These are phyloP conservation scores for Peronospora belbahrii DNA, from an alignment of 352 stramenopile genomes.

Conservation along the genomic window DNA sequence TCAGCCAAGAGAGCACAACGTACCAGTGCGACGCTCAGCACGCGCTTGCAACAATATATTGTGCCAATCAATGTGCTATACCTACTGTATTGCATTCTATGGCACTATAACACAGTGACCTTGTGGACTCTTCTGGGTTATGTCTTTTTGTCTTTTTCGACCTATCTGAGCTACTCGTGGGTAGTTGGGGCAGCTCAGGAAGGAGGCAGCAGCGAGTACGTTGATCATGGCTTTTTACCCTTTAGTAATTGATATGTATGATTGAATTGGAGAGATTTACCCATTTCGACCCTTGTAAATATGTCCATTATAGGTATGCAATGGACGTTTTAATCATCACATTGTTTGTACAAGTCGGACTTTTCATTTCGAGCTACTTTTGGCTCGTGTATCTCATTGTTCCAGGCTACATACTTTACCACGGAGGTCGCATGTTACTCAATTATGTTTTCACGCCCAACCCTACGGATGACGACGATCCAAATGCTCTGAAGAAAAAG, in stretches of 20 bases:
- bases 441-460: conserved; percentile 81
- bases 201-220: conserved; percentile 71
- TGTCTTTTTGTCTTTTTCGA: conserved; percentile 49
- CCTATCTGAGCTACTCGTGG: conserved; percentile 79
- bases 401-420: conserved; percentile 76
- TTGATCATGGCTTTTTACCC: conserved; percentile 1
- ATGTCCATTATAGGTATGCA: conserved; percentile 39
- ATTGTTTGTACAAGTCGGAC: conserved; percentile 66
- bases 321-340: conserved; percentile 84
- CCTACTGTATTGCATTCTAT: conserved; percentile 69
- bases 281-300: conserved; percentile 6
- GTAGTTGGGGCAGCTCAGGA: conserved; percentile 69
- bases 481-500: conserved; percentile 54
- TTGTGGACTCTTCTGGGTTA: conserved; percentile 67
- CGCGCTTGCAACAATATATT: conserved; percentile 72
- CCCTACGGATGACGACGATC: conserved; percentile 44
- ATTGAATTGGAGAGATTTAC: conserved; percentile 13
- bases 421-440: conserved; percentile 58
- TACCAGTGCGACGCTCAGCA: conserved; percentile 57
- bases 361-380: conserved; percentile 82
- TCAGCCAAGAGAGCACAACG: conserved; percentile 79
- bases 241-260: conserved; percentile 7
- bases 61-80: conserved; percentile 76
- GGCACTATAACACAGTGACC: conserved; percentile 57
- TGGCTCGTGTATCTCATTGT: conserved; percentile 81